phyloP scores from a whole-genome alignment of 2,329 filamentous ascomycete species.

The Lachnellula suecica region DNA sequence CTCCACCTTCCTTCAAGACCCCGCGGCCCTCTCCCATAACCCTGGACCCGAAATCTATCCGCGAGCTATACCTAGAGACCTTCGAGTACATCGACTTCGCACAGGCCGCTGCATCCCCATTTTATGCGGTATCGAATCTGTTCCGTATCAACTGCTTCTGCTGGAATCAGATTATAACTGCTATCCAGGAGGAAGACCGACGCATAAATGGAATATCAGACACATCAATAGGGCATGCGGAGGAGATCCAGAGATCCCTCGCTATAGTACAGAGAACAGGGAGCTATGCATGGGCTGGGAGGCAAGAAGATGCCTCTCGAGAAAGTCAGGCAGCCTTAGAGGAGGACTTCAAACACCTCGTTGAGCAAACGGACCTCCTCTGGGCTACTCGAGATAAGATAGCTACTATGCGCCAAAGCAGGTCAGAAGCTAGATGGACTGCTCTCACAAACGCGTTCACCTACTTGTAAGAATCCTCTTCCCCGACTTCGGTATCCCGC shows the following conservation, averaged over 20 bases:
- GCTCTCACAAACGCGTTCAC: slow-evolving; percentile 30
- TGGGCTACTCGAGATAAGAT: slow-evolving; percentile 28
- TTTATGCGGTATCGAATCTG: slow-evolving; percentile 25
- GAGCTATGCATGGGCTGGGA: slow-evolving; percentile 23
- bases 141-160: slow-evolving; percentile 28
- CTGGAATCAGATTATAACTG: slow-evolving; percentile 31
- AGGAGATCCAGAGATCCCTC: slow-evolving; percentile 28
- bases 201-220: slow-evolving; percentile 29
- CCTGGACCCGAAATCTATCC: slow-evolving; percentile 21
- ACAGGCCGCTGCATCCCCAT: slow-evolving; percentile 20
- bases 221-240: slow-evolving; percentile 27
- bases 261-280: slow-evolving; percentile 24
- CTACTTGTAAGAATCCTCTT: slow-evolving; percentile 28
- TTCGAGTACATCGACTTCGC: slow-evolving; percentile 20
- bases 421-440: slow-evolving; percentile 22
- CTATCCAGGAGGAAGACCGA: slow-evolving; percentile 27
- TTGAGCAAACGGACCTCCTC: slow-evolving; percentile 28
- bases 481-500: background rate
- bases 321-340: slow-evolving; percentile 15
- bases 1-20: slow-evolving; percentile 23
- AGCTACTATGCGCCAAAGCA: slow-evolving; percentile 17
- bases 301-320: slow-evolving; percentile 1
- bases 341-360: slow-evolving; percentile 30
- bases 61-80: slow-evolving; percentile 27
- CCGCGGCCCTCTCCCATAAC: slow-evolving; percentile 10